Base-by-base conservation (phyloP, 2,329 filamentous ascomycete species). In the Epichloe scottii region DNA sequence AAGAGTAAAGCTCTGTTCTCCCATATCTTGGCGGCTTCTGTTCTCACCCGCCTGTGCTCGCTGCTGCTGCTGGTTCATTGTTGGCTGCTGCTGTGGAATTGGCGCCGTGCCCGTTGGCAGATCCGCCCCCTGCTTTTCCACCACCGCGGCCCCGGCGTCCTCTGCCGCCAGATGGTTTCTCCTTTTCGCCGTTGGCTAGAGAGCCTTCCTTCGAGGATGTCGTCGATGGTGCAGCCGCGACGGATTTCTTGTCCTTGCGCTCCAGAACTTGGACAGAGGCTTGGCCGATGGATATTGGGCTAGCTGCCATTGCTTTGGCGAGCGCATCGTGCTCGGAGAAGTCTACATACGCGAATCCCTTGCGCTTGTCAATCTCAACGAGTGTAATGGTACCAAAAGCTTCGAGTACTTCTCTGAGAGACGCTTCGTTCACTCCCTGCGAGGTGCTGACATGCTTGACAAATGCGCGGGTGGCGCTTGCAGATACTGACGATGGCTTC, bases 301-400 rank as follows among this genome's bases (percentile, higher is more conserved):
- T 94, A 12, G 86, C 87, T 15, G 81, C 77, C 62, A 95, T 82
- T 5, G 91, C 91, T 61, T 87, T 89, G 59, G 79, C 79, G 26
- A 97, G 73, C 10, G 78, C 76, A 8, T 83, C 81, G 1, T 84
- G 76, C 21, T 89, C 82, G 10, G 79, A 77, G 69, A 96, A 97
- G 56, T 95, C 87, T 39, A 95, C 84, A 63, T 96, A 95, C 2
- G 89, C 91, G 60, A 95, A 95, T 0, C 89, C 89, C 66, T 96
- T 96, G 61, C 90, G 86, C 66, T 89, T 90, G 64, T 97, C 91
- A 50, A 97, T 91, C 60, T 96, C 91, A 17, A 95, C 87, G 57
- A 81, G 85, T 0, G 79, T 79, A 44, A 96, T 79, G 1, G 78
- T 66, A 2, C 91, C 91, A 59, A 89, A 95, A 0, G 71, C 67